These are phyloP conservation scores for Suillus hirtellus DNA, from an alignment of 768 basidiomycete genomes.

Conservation along the genomic window DNA sequence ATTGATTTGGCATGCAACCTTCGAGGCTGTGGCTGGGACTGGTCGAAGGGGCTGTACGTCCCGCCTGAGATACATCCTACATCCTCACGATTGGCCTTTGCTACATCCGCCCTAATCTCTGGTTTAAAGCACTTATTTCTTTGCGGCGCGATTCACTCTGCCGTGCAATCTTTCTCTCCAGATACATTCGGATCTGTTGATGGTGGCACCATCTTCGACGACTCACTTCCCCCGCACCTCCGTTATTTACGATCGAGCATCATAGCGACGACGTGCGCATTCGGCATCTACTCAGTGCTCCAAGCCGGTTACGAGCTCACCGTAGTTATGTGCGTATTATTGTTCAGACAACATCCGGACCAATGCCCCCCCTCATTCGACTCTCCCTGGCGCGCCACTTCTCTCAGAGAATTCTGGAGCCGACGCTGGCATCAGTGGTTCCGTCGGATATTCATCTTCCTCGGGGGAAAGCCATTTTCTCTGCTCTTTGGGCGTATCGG, in stretches of 20 bases:
- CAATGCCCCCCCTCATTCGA: conserved; percentile 37
- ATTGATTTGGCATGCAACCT: conserved; percentile 51
- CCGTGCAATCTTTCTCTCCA: conserved; percentile 47
- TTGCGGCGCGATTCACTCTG: conserved; percentile 47
- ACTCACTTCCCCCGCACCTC: conserved; percentile 26
- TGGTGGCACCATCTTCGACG: conserved; percentile 35
- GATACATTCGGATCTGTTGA: conserved; percentile 27
- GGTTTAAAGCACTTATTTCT: conserved; percentile 37
- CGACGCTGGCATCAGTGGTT: conserved; percentile 40
- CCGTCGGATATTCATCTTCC: conserved; percentile 31
- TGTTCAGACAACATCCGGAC: conserved; percentile 30
- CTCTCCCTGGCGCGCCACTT: conserved; percentile 37
- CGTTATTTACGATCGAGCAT: conserved; percentile 41
- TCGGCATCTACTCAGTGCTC: conserved; percentile 47
- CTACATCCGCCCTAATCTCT: conserved; percentile 34
- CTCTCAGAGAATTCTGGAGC: conserved; percentile 39
- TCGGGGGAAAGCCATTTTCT: conserved; percentile 32
- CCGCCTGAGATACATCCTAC: conserved; percentile 42
- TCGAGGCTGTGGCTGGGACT: conserved; percentile 64
- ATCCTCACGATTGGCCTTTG: conserved; percentile 39
- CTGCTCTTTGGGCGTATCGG: conserved; percentile 48
- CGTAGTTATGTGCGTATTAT: conserved; percentile 23
- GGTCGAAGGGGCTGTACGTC: conserved; percentile 39
- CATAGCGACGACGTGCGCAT: conserved; percentile 43
- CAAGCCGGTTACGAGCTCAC: conserved; percentile 33